Evolutionary conservation across 2,329 filamentous ascomycete genomes (phyloP).

Genomic region (Acephala macrosclerotiorum): DNA sequence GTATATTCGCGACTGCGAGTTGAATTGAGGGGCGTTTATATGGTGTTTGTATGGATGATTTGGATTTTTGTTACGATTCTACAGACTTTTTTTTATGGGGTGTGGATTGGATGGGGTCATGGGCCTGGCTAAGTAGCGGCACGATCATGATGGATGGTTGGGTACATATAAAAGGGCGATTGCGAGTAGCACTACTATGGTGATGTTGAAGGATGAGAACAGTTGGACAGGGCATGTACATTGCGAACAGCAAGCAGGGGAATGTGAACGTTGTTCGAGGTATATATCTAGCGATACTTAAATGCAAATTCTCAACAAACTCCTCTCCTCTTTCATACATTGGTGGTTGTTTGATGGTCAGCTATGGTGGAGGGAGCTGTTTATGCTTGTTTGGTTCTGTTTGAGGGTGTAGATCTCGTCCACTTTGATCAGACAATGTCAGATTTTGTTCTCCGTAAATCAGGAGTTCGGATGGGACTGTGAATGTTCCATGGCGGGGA

Average conservation of each 20-base stretch:
- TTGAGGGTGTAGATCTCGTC: neutral
- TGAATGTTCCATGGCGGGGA: neutral
- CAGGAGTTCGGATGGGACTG: neutral
- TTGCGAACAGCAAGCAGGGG: neutral
- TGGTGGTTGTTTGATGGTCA: neutral
- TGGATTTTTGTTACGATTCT: neutral
- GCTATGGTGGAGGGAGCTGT: neutral
- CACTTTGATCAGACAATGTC: neutral
- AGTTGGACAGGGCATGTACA: neutral
- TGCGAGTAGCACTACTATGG: neutral
- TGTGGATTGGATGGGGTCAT: neutral
- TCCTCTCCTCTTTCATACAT: neutral
- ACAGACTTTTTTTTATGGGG: neutral
- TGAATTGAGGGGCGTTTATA: slow-evolving; percentile 21
- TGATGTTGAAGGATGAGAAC: neutral
- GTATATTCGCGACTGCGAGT: slow-evolving; percentile 12
- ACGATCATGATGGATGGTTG: neutral
- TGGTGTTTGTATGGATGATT: neutral
- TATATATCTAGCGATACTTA: neutral
- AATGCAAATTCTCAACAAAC: neutral
- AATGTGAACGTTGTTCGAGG: neutral
- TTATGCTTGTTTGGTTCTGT: slow-evolving; percentile 3
- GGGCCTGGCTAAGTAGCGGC: neutral
- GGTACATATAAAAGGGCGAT: slow-evolving; percentile 8
- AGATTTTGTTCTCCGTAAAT: neutral